Conservation (phyloP, 208 protist species). For the Naegleria fowleri region DNA sequence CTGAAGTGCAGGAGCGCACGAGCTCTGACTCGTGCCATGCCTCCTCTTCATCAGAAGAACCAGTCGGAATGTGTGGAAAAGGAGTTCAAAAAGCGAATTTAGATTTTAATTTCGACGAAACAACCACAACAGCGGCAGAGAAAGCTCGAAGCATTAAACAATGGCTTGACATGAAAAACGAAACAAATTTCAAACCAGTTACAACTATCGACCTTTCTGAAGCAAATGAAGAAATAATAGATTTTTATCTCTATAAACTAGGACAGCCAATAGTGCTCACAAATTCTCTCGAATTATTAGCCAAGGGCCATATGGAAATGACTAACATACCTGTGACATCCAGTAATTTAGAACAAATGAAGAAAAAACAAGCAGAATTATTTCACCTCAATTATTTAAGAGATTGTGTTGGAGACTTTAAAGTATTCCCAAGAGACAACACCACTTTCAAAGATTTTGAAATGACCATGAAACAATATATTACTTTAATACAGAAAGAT, state of each 20-base stretch:
- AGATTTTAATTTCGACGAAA: not conserved
- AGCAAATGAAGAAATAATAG: constrained; percentile 11
- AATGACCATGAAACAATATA: not conserved
- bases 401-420: not conserved
- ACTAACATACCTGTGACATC: not conserved
- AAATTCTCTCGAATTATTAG: not conserved
- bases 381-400: not conserved
- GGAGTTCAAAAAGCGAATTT: not conserved
- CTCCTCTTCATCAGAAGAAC: not conserved
- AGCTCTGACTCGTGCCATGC: not conserved
- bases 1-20: no score
- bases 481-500: not conserved
- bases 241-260: not conserved
- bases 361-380: not conserved
- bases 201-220: not conserved
- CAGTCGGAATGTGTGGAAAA: not conserved
- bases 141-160: not conserved
- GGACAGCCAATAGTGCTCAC: not conserved
- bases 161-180: not conserved
- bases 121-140: not conserved
- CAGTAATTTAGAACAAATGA: not conserved
- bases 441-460: not conserved
- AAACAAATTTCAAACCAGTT: not conserved
- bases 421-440: not conserved
- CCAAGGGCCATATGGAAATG: not conserved